Percentiles rank a stretch among this genome's conserved stretches.
Conservation (phyloP, 495 filamentous ascomycete genomes). For the Amphirosellinia nigrospora region DNA sequence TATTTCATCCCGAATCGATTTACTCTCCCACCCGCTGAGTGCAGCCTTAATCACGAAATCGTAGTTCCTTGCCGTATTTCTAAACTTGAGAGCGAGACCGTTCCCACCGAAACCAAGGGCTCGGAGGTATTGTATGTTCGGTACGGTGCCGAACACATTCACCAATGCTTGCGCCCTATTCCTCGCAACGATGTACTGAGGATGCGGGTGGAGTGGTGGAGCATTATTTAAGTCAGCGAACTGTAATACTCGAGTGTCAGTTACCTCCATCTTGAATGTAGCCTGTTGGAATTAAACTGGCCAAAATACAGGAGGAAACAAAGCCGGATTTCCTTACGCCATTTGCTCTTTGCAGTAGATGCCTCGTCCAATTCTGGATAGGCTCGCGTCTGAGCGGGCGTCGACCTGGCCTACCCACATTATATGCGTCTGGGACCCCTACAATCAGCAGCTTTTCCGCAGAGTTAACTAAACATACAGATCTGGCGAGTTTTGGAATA, state of each 20-base stretch:
- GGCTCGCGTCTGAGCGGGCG: neutral
- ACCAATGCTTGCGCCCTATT: too few relatives aligned
- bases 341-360: neutral
- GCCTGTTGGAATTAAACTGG: neutral
- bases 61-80: neutral
- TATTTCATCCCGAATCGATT: neutral
- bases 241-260: neutral
- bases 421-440: neutral
- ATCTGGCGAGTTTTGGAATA: neutral
- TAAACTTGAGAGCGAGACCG: neutral
- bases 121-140: neutral
- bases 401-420: neutral
- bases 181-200: too few relatives aligned
- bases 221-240: neutral
- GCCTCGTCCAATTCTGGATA: neutral
- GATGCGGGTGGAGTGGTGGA: too few relatives aligned
- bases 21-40: neutral
- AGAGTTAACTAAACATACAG: neutral
- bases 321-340: neutral
- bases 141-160: neutral
- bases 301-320: neutral
- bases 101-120: conserved; percentile 9
- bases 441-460: neutral
- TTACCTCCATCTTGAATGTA: neutral
- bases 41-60: neutral